Percentiles rank a stretch among this genome's conserved stretches.
These are phyloP conservation scores for Tetramitus jugosus DNA, from an alignment of 208 protist genomes.

Conservation along the genomic window DNA sequence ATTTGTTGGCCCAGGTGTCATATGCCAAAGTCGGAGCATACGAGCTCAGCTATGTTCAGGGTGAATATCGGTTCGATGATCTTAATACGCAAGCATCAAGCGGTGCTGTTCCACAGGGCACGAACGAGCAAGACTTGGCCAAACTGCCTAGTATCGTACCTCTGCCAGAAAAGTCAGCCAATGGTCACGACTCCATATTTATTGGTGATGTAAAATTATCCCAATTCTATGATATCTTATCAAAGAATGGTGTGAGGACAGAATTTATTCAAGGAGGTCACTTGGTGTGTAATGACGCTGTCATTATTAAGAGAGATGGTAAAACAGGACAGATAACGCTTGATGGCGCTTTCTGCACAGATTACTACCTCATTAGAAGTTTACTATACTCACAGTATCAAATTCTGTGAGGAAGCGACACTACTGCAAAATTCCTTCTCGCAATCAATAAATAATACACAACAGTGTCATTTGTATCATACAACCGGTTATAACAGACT, in stretches of 20 bases:
- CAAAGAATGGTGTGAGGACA: neutral
- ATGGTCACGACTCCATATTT: conserved; percentile 10
- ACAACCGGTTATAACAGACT: too few species aligned
- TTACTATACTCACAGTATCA: neutral
- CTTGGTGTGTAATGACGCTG: neutral
- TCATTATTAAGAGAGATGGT: neutral
- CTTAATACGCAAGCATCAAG: neutral
- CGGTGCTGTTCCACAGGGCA: neutral
- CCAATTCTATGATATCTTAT: neutral
- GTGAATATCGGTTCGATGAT: neutral
- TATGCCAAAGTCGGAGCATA: neutral
- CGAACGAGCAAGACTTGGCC: neutral
- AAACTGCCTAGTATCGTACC: neutral
- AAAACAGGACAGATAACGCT: neutral
- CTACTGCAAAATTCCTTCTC: too few species aligned
- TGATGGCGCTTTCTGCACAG: neutral
- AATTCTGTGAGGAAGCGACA: too few species aligned
- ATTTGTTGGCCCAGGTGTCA: neutral
- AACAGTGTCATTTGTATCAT: too few species aligned
- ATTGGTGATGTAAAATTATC: conserved; percentile 20
- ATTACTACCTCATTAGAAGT: neutral
- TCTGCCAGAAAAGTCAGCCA: too few species aligned
- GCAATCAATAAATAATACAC: too few species aligned
- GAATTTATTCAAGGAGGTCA: neutral
- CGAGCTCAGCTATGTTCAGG: conserved; percentile 1